phyloP scores from a whole-genome alignment of 805 yeast genomes.

The Yamadazyma olivae region DNA sequence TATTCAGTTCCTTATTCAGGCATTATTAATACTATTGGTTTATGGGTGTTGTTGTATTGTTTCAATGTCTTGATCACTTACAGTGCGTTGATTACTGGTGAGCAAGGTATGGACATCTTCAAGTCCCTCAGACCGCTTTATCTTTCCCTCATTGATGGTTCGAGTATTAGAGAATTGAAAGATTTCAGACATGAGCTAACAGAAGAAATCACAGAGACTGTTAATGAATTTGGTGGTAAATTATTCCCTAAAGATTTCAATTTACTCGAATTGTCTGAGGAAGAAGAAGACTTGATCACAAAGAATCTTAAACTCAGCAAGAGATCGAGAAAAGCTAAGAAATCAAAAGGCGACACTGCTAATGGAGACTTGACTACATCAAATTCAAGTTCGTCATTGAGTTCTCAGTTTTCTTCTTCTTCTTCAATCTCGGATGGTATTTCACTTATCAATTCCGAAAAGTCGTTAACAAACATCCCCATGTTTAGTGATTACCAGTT shows the following conservation, averaged over 20 bases:
- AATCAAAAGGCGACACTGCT: neutral
- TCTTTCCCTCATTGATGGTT: slow-evolving; percentile 57
- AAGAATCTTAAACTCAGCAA: slow-evolving; percentile 36
- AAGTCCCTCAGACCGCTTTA: slow-evolving; percentile 82
- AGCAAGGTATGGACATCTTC: slow-evolving; percentile 85
- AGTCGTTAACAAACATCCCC: slow-evolving; percentile 63
- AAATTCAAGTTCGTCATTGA: slow-evolving; percentile 12
- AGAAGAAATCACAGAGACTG: slow-evolving; percentile 70
- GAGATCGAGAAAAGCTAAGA: slow-evolving; percentile 10
- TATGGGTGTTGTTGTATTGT: slow-evolving; percentile 50
- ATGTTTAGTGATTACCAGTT: slow-evolving; percentile 52
- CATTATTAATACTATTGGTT: slow-evolving; percentile 15
- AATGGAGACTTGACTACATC: slow-evolving; percentile 3
- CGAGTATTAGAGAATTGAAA: slow-evolving; percentile 57
- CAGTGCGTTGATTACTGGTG: slow-evolving; percentile 90
- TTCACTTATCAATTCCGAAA: slow-evolving; percentile 60
- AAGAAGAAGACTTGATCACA: slow-evolving; percentile 26
- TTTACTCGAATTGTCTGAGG: slow-evolving; percentile 44
- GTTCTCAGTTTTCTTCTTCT: slow-evolving; percentile 17
- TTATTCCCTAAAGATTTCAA: slow-evolving; percentile 81
- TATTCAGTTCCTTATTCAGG: neutral
- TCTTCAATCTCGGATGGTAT: slow-evolving; percentile 56
- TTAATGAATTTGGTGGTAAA: slow-evolving; percentile 79
- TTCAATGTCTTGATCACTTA: slow-evolving; percentile 73
- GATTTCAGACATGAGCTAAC: slow-evolving; percentile 59